Base-by-base conservation (phyloP, 1,139 yeast species). In the Hyphopichia khmerensis region DNA sequence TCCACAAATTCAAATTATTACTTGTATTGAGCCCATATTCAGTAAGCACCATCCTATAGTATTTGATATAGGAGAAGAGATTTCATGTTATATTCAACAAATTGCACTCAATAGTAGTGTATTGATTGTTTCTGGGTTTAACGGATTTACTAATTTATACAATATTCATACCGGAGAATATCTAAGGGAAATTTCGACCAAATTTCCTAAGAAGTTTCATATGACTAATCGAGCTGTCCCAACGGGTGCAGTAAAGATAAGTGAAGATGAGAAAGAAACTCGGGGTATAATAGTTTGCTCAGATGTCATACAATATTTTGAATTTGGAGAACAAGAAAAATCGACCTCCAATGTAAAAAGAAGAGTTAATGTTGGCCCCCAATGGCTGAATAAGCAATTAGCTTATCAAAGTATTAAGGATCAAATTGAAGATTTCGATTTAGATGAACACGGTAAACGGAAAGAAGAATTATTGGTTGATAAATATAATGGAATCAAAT, bases 131-230 rank as follows among this genome's bases (percentile, higher is more conserved):
- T 86, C 87, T 0, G 86, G 87, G 2, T 76, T 74, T 50, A 76
- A 82, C 49, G 93, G 93, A 16, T 72, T 69, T 47, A 74, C 82
- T 4, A 78, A 82, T 40, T 64, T 86, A 19, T 80, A 80, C 58
- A 87, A 88, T 55, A 71, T 80, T 0, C 68, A 80, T 41, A 80
- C 81, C 0, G 93, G 93, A 2, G 73, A 70, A 35, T 69, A 67
- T 36, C 55, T 82, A 14, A 64, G 82, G 42, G 75, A 75, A 23
- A 75, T 76, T 6, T 69, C 78, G 8, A 58, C 69, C 3, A 68
- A 76, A 42, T 68, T 73, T 30, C 77, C 83, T 3, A 70, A 69
- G 44, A 65, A 69, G 41, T 67, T 70, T 39, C 55, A 55, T 30
- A 50, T 58, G 55, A 49, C 52, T 38, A 40, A 44, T 21, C 46